Percentiles rank a stretch among this genome's conserved stretches.
Conservation (phyloP, 345 rosid genomes). For the Durio zibethinus region DNA sequence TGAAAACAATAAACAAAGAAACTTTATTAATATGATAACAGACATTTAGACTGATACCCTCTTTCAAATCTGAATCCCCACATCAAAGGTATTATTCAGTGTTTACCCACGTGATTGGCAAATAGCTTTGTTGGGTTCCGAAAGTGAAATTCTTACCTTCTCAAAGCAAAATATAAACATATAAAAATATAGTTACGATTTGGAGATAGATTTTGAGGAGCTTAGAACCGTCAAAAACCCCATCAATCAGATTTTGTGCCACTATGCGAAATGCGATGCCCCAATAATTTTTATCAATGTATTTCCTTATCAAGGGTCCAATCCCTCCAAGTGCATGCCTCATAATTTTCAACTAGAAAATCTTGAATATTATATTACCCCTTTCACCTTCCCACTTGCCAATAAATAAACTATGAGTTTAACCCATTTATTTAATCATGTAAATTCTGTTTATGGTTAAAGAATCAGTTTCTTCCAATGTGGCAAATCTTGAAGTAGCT, state of each 20-base stretch:
- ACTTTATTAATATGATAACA: too few relatives aligned
- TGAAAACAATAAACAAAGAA: too few relatives aligned
- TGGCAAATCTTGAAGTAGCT: not conserved
- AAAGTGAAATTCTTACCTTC: conserved; percentile 20
- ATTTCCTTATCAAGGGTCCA: not conserved
- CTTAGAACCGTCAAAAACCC: conserved; percentile 20
- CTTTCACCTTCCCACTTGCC: conserved; percentile 8
- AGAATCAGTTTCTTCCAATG: not conserved
- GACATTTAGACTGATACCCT: too few relatives aligned
- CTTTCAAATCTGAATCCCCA: not conserved
- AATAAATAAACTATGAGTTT: not conserved
- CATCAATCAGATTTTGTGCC: conserved; percentile 27
- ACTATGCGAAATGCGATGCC: conserved; percentile 4
- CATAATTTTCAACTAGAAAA: not conserved
- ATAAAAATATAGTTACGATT: not conserved
- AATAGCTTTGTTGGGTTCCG: not conserved
- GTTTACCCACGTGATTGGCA: not conserved
- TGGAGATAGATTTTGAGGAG: conserved; percentile 7
- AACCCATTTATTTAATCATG: not conserved
- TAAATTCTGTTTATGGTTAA: not conserved
- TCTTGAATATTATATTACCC: not conserved
- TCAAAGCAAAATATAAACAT: not conserved
- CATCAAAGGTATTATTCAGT: not conserved
- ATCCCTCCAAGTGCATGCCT: not conserved
- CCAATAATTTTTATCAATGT: not conserved